Evolutionary conservation across 371 early-diverging fungal genomes (phyloP), one percentile per base, ranked within the genome.

Genomic region (Blakeslea trispora): DNA sequence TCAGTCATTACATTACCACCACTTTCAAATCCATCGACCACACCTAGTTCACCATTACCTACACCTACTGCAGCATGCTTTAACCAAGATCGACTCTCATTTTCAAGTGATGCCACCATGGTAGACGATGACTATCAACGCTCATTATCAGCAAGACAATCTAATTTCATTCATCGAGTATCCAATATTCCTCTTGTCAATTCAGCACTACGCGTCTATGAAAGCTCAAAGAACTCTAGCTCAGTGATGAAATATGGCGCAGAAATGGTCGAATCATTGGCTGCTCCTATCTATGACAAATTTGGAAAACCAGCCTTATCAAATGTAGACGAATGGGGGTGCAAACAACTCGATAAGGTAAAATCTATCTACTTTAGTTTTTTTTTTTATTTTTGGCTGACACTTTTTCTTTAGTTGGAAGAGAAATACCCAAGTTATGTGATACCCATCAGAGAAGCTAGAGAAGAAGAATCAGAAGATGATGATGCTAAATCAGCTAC

Each of bases 131-230:
- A 55, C 11, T 28, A 17, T 22, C 46, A 45, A n/a, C 32, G n/a
- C 10, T 57, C 50, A 41, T 55, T 59, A 23, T 45, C 52, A 7
- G 14, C 37, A n/a, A 50, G 28, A 23, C 6, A 21, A 15, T 5
- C 55, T 23, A 75, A 80, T 58, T 90, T 92, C 43, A 84, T 93
- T 50, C 71, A 79, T 50, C 81, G 93, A 21, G 87, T 93, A 47
- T 83, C 91, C 55, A 86, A 80, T 58, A 79, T 91, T n/a, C 91
- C 92, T 0, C 39, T 94, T 10, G 90, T 95, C 37, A 89, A 86
- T 61, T 81, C 85, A 7, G 86, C 91, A 4, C 53, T 93, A n/a
- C 77, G 75, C 18, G 87, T 83, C 3, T 94, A 93, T 60, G 90
- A 89, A 57, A 79, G 80, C 18, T 85, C 89, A 45, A 90, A 90